A percentile compares a stretch with the other conserved stretches of the same genome.
phyloP scores from a whole-genome alignment of 2,329 filamentous ascomycete genomes.

The Trichoderma brevicompactum region DNA sequence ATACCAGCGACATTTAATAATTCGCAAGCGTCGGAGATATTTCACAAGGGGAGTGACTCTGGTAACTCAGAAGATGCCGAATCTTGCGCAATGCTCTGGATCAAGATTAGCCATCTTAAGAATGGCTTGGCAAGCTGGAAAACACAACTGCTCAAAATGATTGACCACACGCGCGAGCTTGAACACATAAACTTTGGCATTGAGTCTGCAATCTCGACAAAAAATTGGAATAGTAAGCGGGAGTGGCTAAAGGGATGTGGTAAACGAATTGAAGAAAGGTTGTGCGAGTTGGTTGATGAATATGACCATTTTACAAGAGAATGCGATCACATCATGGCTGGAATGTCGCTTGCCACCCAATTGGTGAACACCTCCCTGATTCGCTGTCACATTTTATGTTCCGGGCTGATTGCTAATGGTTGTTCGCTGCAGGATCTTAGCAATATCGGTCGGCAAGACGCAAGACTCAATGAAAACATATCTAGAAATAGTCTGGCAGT shows the following conservation, averaged over 20 bases:
- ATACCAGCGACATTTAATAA: constrained; percentile 2
- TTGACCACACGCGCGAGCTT: constrained; percentile 30
- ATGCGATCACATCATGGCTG: constrained; percentile 30
- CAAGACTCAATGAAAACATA: constrained; percentile 27
- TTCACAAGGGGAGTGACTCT: not conserved
- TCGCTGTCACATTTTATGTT: not conserved
- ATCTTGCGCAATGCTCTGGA: constrained; percentile 30
- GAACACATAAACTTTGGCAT: constrained; percentile 18
- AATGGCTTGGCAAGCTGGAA: constrained; percentile 33
- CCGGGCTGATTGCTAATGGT: too few species aligned
- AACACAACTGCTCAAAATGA: constrained; percentile 33
- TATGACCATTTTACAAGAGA: constrained; percentile 32
- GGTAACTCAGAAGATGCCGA: not conserved
- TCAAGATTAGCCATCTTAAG: constrained; percentile 32
- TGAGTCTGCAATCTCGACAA: not conserved
- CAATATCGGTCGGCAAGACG: constrained; percentile 27
- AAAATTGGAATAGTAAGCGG: not conserved
- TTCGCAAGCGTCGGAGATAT: not conserved
- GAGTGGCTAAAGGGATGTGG: not conserved
- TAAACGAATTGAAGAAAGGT: constrained; percentile 22
- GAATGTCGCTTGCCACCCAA: constrained; percentile 31
- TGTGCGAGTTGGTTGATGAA: constrained; percentile 31
- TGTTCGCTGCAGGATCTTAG: constrained; percentile 7
- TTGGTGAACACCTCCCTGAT: constrained; percentile 19
- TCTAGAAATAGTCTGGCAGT: constrained; percentile 16